Percentiles rank a stretch among this genome's conserved stretches.
phyloP scores from a whole-genome alignment of 2,329 filamentous ascomycete species.

The Aspergillus sp. region DNA sequence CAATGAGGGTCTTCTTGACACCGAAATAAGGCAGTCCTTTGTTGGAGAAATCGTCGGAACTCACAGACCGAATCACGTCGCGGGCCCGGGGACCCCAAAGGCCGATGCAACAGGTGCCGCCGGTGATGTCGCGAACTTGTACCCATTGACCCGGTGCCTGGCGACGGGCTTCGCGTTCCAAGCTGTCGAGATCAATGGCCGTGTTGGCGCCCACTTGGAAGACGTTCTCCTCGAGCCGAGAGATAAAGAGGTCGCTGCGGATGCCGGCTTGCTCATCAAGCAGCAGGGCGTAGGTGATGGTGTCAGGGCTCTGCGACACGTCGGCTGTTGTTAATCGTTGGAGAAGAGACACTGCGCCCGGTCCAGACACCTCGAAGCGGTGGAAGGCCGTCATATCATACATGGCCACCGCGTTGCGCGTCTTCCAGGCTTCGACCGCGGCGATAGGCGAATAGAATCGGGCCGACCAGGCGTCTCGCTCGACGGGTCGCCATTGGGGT shows the following conservation, averaged over 20 bases:
- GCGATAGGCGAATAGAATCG: constrained; percentile 59
- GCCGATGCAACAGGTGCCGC: constrained; percentile 60
- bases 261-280: constrained; percentile 56
- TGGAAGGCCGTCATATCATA: constrained; percentile 64
- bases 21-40: constrained; percentile 51
- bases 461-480: constrained; percentile 60
- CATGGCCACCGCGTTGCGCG: constrained; percentile 60
- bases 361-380: constrained; percentile 58
- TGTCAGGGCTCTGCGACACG: constrained; percentile 48
- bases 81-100: constrained; percentile 61
- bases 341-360: constrained; percentile 56
- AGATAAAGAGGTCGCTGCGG: constrained; percentile 58
- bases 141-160: constrained; percentile 45
- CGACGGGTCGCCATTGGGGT: constrained; percentile 53
- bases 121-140: constrained; percentile 59
- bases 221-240: constrained; percentile 48
- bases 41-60: constrained; percentile 25
- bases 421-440: constrained; percentile 65
- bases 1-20: constrained; percentile 51
- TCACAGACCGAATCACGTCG: constrained; percentile 50
- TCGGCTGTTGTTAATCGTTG: constrained; percentile 46
- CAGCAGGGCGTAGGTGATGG: constrained; percentile 58
- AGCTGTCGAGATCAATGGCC: constrained; percentile 55
- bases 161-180: constrained; percentile 53
- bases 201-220: constrained; percentile 58